Evolutionary conservation across 163 green algal species (phyloP).

Genomic region (Chlorella variabilis): DNA sequence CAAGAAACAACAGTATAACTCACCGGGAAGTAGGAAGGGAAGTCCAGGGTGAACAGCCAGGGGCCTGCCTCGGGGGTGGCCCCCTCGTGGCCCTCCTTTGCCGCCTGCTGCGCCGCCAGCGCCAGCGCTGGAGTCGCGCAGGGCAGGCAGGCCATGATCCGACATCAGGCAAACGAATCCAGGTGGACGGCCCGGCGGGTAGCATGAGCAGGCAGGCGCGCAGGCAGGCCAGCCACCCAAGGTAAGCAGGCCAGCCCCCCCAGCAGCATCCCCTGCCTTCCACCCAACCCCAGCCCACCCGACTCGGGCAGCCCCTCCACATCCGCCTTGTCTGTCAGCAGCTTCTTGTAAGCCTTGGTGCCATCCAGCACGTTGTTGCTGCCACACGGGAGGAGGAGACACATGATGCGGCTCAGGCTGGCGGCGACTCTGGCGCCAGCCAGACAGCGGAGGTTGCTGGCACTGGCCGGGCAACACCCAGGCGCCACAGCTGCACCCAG

Average conservation of each 20-base stretch:
- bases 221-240: background rate
- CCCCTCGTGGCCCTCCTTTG: slow-evolving; percentile 59
- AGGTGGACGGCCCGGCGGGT: too few relatives aligned
- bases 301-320: slow-evolving; percentile 85
- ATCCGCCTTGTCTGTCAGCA: slow-evolving; percentile 84
- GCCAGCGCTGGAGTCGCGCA: slow-evolving; percentile 71
- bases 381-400: background rate
- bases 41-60: slow-evolving; percentile 95
- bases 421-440: too few relatives aligned
- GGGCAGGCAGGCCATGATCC: background rate
- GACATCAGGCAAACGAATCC: too few relatives aligned
- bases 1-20: too few relatives aligned
- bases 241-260: too few relatives aligned
- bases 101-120: slow-evolving; percentile 83
- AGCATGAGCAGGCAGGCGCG: too few relatives aligned
- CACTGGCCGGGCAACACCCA: too few relatives aligned
- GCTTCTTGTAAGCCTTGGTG: slow-evolving; percentile 88
- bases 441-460: too few relatives aligned
- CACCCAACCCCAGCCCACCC: background rate
- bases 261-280: background rate
- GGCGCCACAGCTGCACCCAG: too few relatives aligned
- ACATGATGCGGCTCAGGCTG: too few relatives aligned
- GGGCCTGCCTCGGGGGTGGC: slow-evolving; percentile 87
- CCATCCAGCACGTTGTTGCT: slow-evolving; percentile 81
- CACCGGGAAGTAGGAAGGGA: slow-evolving; percentile 90